Base-by-base conservation (phyloP, 1,284 basidiomycete species). In the Pseudozyma pruni region DNA sequence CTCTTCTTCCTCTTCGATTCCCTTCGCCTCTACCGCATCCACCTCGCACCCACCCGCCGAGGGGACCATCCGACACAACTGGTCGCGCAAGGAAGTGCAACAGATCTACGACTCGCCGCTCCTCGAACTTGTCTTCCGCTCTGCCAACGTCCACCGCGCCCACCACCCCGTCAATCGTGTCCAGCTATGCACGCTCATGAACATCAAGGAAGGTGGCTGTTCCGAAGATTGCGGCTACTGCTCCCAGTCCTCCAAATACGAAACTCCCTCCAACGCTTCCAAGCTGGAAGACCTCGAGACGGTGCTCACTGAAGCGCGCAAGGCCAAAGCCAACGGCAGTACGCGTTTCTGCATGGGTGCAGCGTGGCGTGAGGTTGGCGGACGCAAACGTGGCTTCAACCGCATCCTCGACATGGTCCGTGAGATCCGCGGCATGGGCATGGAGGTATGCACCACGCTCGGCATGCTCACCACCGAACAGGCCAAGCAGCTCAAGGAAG, bases 331-430 rank as follows among this genome's bases (percentile, higher is more conserved):
- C 68, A 98, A 98, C 64, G 95, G 95, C 29, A 94, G 91, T 81
- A 98, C 95, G 19, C 87, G 95, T 22, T 98, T 98, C 85, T 98
- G 95, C 84, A 98, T 98, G 95, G 95, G 95, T 55, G 94, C 95
- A 4, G 95, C 95, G n/a, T 98, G 95, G 95, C 87, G 95, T 72
- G 95, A 97, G 83, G 87, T 98, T 43, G 89, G 91, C 25, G 94
- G 95, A 3, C 88, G 93, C 69, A 98, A 97, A 84, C 87, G 91
- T 47, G 94, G 94, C 1, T 98, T 98, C 78, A 91, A 97, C 82
- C 88, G 89, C 74, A 98, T 98, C 79, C 85, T 98, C 62, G 86
- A 89, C 70, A 98, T 98, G 94, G 95, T 98, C 42, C 83, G 80
- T 45, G 87, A 87, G 59, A 84, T 80, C 85, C 87, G 64, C 4